Evolutionary conservation across 306 rosid genomes (phyloP).

Genomic region (Vigna radiata): DNA sequence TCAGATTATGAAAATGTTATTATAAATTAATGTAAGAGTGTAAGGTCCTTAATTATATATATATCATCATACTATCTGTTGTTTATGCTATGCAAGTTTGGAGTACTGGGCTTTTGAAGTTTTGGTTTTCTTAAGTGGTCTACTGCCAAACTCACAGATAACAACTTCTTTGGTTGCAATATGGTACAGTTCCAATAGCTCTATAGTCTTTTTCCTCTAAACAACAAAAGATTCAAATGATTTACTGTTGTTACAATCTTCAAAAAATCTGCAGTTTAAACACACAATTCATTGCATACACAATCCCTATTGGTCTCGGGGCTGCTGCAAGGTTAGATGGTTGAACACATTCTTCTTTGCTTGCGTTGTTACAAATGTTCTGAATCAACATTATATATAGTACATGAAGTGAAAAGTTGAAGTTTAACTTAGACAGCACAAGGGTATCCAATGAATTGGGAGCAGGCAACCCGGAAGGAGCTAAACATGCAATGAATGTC

Average conservation of each 20-base stretch:
- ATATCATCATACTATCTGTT: slow-evolving; percentile 15
- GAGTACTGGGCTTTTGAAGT: slow-evolving; percentile 93
- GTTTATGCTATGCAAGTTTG: slow-evolving; percentile 62
- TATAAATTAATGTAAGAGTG: slow-evolving; percentile 7
- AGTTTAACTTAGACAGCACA: slow-evolving; percentile 57
- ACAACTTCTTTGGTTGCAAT: slow-evolving; percentile 83
- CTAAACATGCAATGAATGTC: slow-evolving; percentile 78
- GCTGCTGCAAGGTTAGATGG: slow-evolving; percentile 77
- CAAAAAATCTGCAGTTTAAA: slow-evolving; percentile 56
- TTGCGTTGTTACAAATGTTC: neutral
- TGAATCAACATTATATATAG: slow-evolving; percentile 11
- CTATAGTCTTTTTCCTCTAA: slow-evolving; percentile 1
- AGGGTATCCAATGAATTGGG: slow-evolving; percentile 92
- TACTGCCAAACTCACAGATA: slow-evolving; percentile 67
- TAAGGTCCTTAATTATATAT: neutral
- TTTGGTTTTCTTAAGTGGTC: slow-evolving; percentile 80
- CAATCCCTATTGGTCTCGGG: slow-evolving; percentile 77
- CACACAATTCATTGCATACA: slow-evolving; percentile 72
- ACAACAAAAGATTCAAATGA: neutral
- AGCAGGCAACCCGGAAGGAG: slow-evolving; percentile 62
- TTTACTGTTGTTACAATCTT: neutral
- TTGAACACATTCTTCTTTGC: slow-evolving; percentile 4
- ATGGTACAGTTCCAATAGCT: slow-evolving; percentile 57
- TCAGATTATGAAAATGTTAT: neutral
- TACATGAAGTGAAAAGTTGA: slow-evolving; percentile 18